Conservation (phyloP, 768 basidiomycete genomes). For the Hysterangium stoloniferum region DNA sequence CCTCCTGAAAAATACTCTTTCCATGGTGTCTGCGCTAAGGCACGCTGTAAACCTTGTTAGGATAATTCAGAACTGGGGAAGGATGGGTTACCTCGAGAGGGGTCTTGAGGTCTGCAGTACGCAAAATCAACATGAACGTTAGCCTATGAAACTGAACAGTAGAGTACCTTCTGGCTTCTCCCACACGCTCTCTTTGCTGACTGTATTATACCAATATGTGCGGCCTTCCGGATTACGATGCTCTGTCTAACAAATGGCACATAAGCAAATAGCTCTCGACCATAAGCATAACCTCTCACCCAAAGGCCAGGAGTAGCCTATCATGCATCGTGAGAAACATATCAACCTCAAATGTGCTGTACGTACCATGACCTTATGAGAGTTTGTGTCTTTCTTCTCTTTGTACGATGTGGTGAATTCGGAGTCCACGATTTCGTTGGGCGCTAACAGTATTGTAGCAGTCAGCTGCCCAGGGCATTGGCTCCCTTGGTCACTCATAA, state of each 20-base stretch:
- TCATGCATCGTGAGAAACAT: background rate
- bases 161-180: constrained; percentile 93
- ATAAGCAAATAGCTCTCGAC: background rate
- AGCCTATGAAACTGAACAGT: no score
- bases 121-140: background rate
- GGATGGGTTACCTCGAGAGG: constrained; percentile 69
- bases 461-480: no score
- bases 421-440: no score
- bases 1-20: constrained; percentile 94
- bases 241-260: constrained; percentile 53
- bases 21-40: constrained; percentile 87
- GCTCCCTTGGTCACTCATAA: no score
- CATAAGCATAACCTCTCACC: background rate
- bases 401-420: no score
- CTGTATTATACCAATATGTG: constrained; percentile 96
- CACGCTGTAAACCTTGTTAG: constrained; percentile 44
- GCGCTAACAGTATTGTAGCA: no score
- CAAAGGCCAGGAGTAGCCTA: background rate
- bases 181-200: constrained; percentile 89
- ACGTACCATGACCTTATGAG: no score
- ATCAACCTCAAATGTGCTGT: no score
- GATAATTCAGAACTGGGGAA: constrained; percentile 4
- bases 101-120: constrained; percentile 68
- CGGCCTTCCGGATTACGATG: constrained; percentile 94
- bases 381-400: no score